Conservation (phyloP, 2,329 filamentous ascomycete genomes). For the Epicoccum sorghinum region DNA sequence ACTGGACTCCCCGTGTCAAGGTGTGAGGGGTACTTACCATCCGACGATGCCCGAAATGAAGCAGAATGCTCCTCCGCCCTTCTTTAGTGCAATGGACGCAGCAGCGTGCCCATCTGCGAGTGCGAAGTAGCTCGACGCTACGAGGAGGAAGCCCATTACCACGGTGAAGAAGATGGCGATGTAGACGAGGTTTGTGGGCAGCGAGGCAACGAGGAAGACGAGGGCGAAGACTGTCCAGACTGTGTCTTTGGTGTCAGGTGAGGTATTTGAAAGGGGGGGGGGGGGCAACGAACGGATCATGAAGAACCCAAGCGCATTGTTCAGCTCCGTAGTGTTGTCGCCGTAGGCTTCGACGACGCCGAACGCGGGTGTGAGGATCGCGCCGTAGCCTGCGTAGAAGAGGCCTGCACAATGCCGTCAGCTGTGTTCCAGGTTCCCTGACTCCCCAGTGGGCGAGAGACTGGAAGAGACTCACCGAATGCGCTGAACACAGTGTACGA, state of each 20-base stretch:
- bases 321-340: slow-evolving; percentile 50
- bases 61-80: slow-evolving; percentile 54
- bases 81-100: slow-evolving; percentile 49
- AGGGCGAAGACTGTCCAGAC: slow-evolving; percentile 57
- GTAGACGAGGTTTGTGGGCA: slow-evolving; percentile 56
- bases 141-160: slow-evolving; percentile 52
- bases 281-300: slow-evolving; percentile 48
- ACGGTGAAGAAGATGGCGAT: slow-evolving; percentile 57
- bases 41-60: slow-evolving; percentile 56
- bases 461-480: slow-evolving; percentile 50
- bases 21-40: slow-evolving; percentile 25
- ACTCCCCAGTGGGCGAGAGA: too few relatives aligned
- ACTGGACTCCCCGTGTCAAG: too few relatives aligned
- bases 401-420: slow-evolving; percentile 38
- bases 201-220: slow-evolving; percentile 54
- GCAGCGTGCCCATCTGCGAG: slow-evolving; percentile 50
- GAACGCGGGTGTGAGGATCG: slow-evolving; percentile 56
- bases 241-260: slow-evolving; percentile 9
- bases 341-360: slow-evolving; percentile 55
- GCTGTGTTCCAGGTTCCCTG: too few relatives aligned
- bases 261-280: too few relatives aligned
- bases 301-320: slow-evolving; percentile 59
- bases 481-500: slow-evolving; percentile 61
- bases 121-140: slow-evolving; percentile 55
- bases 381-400: slow-evolving; percentile 59